Evolutionary conservation across 2,329 filamentous ascomycete genomes (phyloP).

Genomic region (Emergomyces pasteurianus): DNA sequence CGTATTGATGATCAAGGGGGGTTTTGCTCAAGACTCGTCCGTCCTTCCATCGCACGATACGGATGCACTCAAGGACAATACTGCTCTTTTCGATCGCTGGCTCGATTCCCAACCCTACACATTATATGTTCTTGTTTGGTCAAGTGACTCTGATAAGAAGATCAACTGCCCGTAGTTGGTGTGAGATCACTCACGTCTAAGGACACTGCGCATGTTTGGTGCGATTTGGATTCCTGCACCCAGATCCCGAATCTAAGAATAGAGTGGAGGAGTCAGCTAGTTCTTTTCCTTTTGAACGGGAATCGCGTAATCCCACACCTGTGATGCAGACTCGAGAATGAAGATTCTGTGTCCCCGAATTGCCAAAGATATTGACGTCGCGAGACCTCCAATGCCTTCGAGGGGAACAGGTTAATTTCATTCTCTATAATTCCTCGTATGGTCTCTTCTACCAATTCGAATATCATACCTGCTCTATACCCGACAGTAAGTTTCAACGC

Average conservation of each 20-base stretch:
- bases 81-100: slow-evolving; percentile 2
- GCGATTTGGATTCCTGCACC: slow-evolving; percentile 17
- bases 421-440: not conserved
- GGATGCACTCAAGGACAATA: slow-evolving; percentile 19
- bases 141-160: not conserved
- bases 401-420: not conserved
- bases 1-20: slow-evolving; percentile 19
- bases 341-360: slow-evolving; percentile 14
- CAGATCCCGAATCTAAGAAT: not conserved
- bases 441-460: not conserved
- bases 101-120: slow-evolving; percentile 1
- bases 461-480: not conserved
- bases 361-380: slow-evolving; percentile 13
- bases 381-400: slow-evolving; percentile 16
- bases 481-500: not conserved
- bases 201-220: slow-evolving; percentile 8
- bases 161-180: not conserved
- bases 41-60: slow-evolving; percentile 22
- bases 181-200: slow-evolving; percentile 4
- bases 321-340: slow-evolving; percentile 11
- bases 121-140: not conserved
- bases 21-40: slow-evolving; percentile 22
- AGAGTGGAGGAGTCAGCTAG: not conserved
- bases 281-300: not conserved
- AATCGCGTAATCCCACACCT: slow-evolving; percentile 3